Evolutionary conservation across 2,329 filamentous ascomycete species (phyloP).

Genomic region (Tolypocladium tundrense): DNA sequence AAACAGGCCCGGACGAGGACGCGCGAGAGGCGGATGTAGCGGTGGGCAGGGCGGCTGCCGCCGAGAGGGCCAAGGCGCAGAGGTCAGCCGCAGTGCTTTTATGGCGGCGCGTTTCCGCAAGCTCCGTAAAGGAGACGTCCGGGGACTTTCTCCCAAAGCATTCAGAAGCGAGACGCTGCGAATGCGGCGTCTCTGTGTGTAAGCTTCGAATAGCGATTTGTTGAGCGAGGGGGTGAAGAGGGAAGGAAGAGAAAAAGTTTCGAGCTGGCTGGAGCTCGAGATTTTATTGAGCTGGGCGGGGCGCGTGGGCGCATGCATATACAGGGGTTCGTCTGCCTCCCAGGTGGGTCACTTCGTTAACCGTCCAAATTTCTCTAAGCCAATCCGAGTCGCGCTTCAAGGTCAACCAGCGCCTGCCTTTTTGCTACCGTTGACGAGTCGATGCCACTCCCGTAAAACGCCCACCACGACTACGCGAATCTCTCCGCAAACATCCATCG

Average conservation of each 20-base stretch:
- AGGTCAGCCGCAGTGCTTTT: constrained; percentile 95
- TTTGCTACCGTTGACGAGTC: neutral
- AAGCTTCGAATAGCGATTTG: constrained; percentile 99
- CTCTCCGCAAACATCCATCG: neutral
- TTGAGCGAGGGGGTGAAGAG: constrained; percentile 75
- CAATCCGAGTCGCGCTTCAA: constrained; percentile 15
- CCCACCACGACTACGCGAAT: neutral
- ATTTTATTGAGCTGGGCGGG: constrained; percentile 16
- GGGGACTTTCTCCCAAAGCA: constrained; percentile 99
- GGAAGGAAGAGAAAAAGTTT: constrained; percentile 14
- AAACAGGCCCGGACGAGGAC: constrained; percentile 21
- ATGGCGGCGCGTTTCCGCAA: constrained; percentile 99
- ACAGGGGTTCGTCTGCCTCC: constrained; percentile 8
- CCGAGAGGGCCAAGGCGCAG: constrained; percentile 45
- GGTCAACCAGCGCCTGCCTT: constrained; percentile 5
- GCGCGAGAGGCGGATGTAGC: constrained; percentile 28
- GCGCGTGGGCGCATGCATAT: constrained; percentile 8
- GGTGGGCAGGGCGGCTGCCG: constrained; percentile 29
- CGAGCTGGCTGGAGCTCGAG: constrained; percentile 3
- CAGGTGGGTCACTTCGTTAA: neutral
- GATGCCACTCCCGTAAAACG: neutral
- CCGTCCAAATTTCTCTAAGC: constrained; percentile 6
- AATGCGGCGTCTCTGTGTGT: constrained; percentile 61
- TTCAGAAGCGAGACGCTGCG: constrained; percentile 25
- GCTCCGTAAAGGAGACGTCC: constrained; percentile 55